phyloP scores from a whole-genome alignment of 106 monocot species.

The Triglochin maritima region DNA sequence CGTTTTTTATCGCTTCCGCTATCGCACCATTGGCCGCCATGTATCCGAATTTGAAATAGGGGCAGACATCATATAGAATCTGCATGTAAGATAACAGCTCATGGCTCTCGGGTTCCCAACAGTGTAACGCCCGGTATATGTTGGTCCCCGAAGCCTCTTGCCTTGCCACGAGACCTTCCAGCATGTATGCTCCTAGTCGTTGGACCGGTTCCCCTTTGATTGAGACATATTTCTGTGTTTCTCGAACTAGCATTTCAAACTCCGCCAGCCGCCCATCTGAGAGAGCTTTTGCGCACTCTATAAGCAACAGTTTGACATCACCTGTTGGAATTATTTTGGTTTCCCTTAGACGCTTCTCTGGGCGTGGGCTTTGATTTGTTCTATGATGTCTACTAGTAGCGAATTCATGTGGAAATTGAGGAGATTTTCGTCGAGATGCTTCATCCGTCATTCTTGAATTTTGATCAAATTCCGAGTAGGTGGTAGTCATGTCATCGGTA shows the following conservation, averaged over 20 bases:
- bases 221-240: conserved; percentile 29
- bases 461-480: conserved; percentile 10
- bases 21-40: conserved; percentile 96
- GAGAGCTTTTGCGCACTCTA: conserved; percentile 50
- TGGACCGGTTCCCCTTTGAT: conserved; percentile 64
- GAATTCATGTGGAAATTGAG: conserved; percentile 2
- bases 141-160: conserved; percentile 46
- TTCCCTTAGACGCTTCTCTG: conserved; percentile 43
- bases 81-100: conserved; percentile 63
- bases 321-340: conserved; percentile 7
- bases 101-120: conserved; percentile 47
- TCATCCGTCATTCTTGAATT: conserved; percentile 2
- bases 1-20: conserved; percentile 62
- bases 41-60: conserved; percentile 88
- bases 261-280: conserved; percentile 28
- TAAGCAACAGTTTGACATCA: conserved; percentile 44
- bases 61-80: conserved; percentile 74
- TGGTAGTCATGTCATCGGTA: conserved; percentile 24
- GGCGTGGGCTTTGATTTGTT: conserved; percentile 12
- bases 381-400: not conserved
- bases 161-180: conserved; percentile 74
- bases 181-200: conserved; percentile 70
- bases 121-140: conserved; percentile 53
- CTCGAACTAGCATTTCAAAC: conserved; percentile 24
- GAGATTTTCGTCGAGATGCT: conserved; percentile 10